These are phyloP conservation scores for Stemphylium vesicarium DNA, from an alignment of 2,329 filamentous ascomycete genomes.

Conservation along the genomic window DNA sequence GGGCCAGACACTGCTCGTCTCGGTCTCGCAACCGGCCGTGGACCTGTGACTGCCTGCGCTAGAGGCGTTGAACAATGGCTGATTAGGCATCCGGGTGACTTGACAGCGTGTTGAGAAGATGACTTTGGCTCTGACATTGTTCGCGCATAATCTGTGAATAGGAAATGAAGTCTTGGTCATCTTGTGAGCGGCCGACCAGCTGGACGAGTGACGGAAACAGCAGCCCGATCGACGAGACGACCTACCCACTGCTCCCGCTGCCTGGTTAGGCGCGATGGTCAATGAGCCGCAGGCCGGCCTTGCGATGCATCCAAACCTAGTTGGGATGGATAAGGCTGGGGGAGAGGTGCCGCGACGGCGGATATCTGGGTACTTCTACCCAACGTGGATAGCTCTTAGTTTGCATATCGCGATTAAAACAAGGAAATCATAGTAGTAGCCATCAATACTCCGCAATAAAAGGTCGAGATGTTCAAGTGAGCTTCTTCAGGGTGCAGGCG, in stretches of 20 bases:
- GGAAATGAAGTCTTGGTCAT: too few species aligned
- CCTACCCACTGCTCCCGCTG: background rate
- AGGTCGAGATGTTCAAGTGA: background rate
- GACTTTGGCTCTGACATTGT: too few species aligned
- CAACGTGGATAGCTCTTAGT: too few species aligned
- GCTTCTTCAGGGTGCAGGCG: background rate
- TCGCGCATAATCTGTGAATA: too few species aligned
- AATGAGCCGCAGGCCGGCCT: background rate
- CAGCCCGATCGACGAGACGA: background rate
- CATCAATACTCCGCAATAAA: background rate
- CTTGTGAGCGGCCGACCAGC: too few species aligned
- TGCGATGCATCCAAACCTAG: background rate
- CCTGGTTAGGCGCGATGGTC: background rate
- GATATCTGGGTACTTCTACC: background rate
- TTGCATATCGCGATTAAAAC: too few species aligned
- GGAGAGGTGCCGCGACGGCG: background rate
- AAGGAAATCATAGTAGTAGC: too few species aligned
- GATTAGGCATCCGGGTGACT: background rate
- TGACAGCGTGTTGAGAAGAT: too few species aligned
- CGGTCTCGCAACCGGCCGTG: background rate
- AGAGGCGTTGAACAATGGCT: background rate
- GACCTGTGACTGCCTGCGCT: background rate
- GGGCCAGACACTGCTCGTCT: conserved; percentile 1
- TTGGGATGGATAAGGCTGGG: background rate
- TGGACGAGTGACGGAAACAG: too few species aligned